Evolutionary conservation across 2,329 filamentous ascomycete genomes (phyloP).

Genomic region (Cadophora luteo-olivacea): DNA sequence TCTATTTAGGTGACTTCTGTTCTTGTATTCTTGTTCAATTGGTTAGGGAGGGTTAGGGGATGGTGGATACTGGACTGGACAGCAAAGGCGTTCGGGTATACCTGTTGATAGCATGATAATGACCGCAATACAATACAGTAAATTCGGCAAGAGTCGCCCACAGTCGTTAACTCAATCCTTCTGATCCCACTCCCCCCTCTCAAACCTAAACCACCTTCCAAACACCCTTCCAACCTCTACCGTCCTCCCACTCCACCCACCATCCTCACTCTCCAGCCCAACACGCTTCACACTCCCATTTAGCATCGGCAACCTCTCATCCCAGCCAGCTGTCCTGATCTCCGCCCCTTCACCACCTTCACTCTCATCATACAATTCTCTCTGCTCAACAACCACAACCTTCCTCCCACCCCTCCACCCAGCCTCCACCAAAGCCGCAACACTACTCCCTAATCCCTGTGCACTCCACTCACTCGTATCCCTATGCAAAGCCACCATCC

Average conservation of each 20-base stretch:
- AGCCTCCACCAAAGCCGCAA: constrained; percentile 68
- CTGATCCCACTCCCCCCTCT: constrained; percentile 47
- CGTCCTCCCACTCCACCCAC: constrained; percentile 62
- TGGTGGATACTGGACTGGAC: constrained; percentile 12
- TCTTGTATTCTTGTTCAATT: constrained; percentile 28
- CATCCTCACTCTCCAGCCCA: constrained; percentile 53
- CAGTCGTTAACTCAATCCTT: constrained; percentile 3
- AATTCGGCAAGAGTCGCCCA: neutral
- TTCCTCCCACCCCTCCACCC: constrained; percentile 54
- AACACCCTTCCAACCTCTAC: constrained; percentile 64
- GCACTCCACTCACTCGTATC: constrained; percentile 77
- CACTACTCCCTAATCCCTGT: constrained; percentile 70
- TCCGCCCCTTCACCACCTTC: constrained; percentile 41
- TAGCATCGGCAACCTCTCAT: constrained; percentile 65
- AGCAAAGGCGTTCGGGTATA: constrained; percentile 43
- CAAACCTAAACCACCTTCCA: constrained; percentile 70
- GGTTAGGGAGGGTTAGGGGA: constrained; percentile 23
- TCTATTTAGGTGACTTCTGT: constrained; percentile 56
- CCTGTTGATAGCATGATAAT: constrained; percentile 43
- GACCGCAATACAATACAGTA: constrained; percentile 27
- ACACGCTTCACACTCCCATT: constrained; percentile 58
- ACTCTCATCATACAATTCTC: constrained; percentile 39
- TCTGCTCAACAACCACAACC: constrained; percentile 55
- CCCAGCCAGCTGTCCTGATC: constrained; percentile 45
- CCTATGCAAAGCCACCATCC: constrained; percentile 69